These are phyloP conservation scores for Blastomyces silverae DNA, from an alignment of 2,329 filamentous ascomycete genomes.

Conservation along the genomic window DNA sequence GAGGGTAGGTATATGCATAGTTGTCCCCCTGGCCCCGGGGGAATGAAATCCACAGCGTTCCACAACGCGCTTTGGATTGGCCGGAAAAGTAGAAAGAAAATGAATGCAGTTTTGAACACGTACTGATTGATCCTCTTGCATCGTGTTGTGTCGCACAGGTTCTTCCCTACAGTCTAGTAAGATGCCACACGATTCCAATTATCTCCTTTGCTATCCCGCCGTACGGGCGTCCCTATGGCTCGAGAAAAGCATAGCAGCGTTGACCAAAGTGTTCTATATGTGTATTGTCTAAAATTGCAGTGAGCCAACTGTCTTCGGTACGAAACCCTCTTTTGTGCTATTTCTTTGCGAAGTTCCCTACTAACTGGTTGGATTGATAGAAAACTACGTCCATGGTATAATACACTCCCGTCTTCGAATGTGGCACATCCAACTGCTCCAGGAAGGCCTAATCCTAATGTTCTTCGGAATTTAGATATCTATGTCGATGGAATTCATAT, in stretches of 20 bases:
- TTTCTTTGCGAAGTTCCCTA: neutral
- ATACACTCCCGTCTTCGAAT: slow-evolving; percentile 15
- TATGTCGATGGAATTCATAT: slow-evolving; percentile 97
- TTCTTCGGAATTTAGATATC: slow-evolving; percentile 60
- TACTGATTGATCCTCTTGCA: slow-evolving; percentile 17
- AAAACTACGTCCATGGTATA: slow-evolving; percentile 96
- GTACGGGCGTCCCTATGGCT: neutral
- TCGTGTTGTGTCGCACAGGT: slow-evolving; percentile 47
- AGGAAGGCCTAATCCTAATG: neutral
- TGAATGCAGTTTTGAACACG: neutral
- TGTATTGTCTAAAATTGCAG: slow-evolving; percentile 32
- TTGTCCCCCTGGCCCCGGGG: neutral
- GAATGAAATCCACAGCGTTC: neutral
- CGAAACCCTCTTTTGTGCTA: slow-evolving; percentile 21
- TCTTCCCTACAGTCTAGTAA: slow-evolving; percentile 95
- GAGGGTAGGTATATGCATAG: slow-evolving; percentile 55
- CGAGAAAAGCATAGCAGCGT: slow-evolving; percentile 23
- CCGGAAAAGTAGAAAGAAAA: neutral
- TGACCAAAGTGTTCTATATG: slow-evolving; percentile 17
- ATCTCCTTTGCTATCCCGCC: neutral
- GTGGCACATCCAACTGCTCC: neutral
- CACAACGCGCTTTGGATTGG: neutral
- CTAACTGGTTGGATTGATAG: slow-evolving; percentile 38
- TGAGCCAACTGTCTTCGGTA: slow-evolving; percentile 87
- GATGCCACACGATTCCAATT: slow-evolving; percentile 24